Base-by-base conservation (phyloP, 2,329 filamentous ascomycete genomes). In the Diplodia scrobiculata region DNA sequence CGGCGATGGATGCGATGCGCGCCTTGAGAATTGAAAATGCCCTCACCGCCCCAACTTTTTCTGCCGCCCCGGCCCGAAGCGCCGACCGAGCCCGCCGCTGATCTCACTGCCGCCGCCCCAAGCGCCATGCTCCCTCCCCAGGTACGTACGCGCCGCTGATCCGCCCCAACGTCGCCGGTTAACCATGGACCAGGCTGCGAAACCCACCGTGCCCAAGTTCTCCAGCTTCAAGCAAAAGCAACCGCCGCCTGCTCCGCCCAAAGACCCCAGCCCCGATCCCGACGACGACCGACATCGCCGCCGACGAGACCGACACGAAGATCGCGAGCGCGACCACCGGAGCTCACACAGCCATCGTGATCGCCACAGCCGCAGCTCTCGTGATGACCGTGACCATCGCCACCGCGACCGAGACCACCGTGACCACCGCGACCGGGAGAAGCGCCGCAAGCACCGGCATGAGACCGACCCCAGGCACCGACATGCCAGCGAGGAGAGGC, bases 211-310 rank as follows among this genome's bases (percentile, higher is more conserved):
- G 25, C 90, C 91, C 10, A 91, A 88, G 71, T 93, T 94, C 73
- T 82, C 86, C 21, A 93, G 90, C 69, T 94, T 93, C 80, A 88
- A 84, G 70, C 85, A 68, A 84, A 83, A 68, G 64, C 72, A 13
- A 63, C 66, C 17, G 10, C 69, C 34, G 14, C 68, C 65, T 36
- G 63, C 67, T 17, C 25, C 64, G 55, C 29, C 62, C 17, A 59
- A 67, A 4, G 55, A 66, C 5, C 34, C 54, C 47, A 62, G 25
- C 19, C 50, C 54, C 25, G 27, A 25, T 19, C 48, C 34, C 19
- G 45, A 59, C 29, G 41, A 60, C n/a, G 48, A 41, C 9, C 21
- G 17, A 21, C 52, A 17, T n/a, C 53, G 13, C 34, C 64, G 64
- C 21, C 32, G 21, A 19, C 25, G n/a, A 38, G 32, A 59, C 29